Conservation (phyloP, 2,329 filamentous ascomycete species). For the Aspergillus fijiensis region DNA sequence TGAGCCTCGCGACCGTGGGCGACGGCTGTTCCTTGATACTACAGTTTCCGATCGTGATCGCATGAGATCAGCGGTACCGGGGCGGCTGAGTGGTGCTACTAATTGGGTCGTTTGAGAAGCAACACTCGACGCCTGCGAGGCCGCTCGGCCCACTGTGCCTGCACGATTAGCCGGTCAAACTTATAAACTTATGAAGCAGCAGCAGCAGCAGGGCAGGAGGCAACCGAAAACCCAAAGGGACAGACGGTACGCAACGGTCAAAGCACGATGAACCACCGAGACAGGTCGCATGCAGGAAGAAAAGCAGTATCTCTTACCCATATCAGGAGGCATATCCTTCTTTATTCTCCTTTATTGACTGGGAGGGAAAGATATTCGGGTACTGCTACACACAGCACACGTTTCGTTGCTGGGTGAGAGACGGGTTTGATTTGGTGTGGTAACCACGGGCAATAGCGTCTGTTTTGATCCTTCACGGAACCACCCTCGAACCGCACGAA, state of each 20-base stretch:
- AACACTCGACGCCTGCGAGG: constrained; percentile 38
- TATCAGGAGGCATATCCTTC: constrained; percentile 33
- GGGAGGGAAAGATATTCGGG: constrained; percentile 7
- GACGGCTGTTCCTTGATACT: constrained; percentile 41
- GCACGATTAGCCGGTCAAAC: constrained; percentile 14
- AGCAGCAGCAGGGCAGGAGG: constrained; percentile 5
- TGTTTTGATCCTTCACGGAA: constrained; percentile 30
- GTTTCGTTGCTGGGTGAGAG: constrained; percentile 23
- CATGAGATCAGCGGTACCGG: constrained; percentile 42
- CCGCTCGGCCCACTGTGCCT: constrained; percentile 33
- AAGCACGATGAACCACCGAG: background rate
- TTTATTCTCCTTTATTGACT: constrained; percentile 8
- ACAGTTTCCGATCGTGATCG: constrained; percentile 43
- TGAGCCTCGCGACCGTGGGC: constrained; percentile 47
- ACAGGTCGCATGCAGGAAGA: constrained; percentile 11
- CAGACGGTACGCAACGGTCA: background rate
- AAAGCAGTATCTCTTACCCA: constrained; percentile 29
- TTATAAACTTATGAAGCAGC: constrained; percentile 6
- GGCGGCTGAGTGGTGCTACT: constrained; percentile 39
- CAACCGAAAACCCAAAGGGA: background rate
- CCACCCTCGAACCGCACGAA: constrained; percentile 24
- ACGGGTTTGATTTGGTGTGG: constrained; percentile 15
- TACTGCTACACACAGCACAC: constrained; percentile 17
- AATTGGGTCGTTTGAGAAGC: constrained; percentile 41
- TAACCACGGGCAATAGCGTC: constrained; percentile 30